phyloP scores from a whole-genome alignment of 169 alveolate species.

The Cystoisospora suis region DNA sequence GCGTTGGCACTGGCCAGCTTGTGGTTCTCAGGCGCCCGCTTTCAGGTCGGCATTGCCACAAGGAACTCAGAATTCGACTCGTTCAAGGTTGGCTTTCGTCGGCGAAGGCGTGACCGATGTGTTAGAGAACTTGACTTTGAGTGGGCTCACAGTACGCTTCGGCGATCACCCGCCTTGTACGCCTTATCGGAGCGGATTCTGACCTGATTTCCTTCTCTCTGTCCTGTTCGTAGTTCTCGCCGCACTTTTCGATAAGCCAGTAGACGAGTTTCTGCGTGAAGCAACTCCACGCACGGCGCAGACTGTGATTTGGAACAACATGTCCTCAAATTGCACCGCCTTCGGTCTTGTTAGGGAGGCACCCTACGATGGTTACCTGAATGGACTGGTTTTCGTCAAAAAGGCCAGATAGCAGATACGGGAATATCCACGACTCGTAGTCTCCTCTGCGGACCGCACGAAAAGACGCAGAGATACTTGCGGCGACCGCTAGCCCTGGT shows the following conservation, averaged over 20 bases:
- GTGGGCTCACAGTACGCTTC: no score
- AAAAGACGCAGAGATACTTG: background rate
- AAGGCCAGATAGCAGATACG: constrained; percentile 86
- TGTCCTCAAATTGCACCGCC: background rate
- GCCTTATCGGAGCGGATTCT: no score
- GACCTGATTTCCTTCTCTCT: constrained; percentile 83
- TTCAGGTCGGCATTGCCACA: no score
- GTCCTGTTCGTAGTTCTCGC: constrained; percentile 85
- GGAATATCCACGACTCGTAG: constrained; percentile 88
- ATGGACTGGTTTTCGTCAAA: constrained; percentile 84
- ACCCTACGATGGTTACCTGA: constrained; percentile 51
- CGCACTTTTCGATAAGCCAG: constrained; percentile 84
- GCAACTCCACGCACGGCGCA: background rate
- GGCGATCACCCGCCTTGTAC: no score
- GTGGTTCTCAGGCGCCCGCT: no score
- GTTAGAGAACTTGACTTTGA: no score
- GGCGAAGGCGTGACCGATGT: no score
- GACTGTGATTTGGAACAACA: background rate
- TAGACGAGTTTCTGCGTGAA: constrained; percentile 65
- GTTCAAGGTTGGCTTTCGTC: no score
- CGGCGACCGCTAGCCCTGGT: background rate
- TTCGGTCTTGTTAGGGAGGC: background rate
- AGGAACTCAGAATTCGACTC: no score
- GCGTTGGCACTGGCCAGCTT: no score
- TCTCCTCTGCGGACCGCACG: constrained; percentile 75